Conservation (phyloP, 495 filamentous ascomycete species). For the Daldinia concentrica region DNA sequence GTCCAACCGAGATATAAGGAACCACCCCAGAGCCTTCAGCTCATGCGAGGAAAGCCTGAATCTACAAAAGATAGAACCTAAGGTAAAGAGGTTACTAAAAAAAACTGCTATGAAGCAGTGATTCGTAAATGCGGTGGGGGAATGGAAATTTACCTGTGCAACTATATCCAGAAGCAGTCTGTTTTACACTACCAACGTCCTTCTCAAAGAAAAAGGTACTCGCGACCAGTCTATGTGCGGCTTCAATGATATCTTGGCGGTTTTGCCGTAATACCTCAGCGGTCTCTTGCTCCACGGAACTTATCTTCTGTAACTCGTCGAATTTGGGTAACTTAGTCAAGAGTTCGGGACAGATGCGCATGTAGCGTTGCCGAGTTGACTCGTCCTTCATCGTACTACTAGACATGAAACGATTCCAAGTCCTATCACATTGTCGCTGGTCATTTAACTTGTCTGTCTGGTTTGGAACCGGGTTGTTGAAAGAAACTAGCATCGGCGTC, state of each 20-base stretch:
- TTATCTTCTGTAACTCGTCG: conserved; percentile 37
- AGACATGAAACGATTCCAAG: conserved; percentile 46
- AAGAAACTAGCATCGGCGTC: conserved; percentile 41
- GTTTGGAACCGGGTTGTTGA: conserved; percentile 42
- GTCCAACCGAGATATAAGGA: conserved; percentile 42
- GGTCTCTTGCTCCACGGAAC: conserved; percentile 30
- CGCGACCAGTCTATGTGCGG: conserved; percentile 51
- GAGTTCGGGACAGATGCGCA: conserved; percentile 48
- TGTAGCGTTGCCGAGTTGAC: conserved; percentile 36
- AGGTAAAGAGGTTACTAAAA: neutral
- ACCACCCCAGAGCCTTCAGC: conserved; percentile 45
- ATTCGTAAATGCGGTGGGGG: neutral
- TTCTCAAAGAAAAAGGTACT: conserved; percentile 55
- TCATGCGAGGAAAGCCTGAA: conserved; percentile 42
- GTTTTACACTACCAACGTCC: conserved; percentile 40
- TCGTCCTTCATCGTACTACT: conserved; percentile 28
- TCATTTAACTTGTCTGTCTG: conserved; percentile 44
- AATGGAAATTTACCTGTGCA: conserved; percentile 42
- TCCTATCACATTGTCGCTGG: conserved; percentile 44
- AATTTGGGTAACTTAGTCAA: conserved; percentile 42
- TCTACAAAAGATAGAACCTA: conserved; percentile 49
- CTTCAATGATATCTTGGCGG: conserved; percentile 41
- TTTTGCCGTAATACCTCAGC: conserved; percentile 35
- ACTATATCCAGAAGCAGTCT: conserved; percentile 33
- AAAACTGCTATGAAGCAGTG: neutral